phyloP scores from a whole-genome alignment of 192 early-diverging fungal genomes.

The Tieghemiomyces parasiticus region DNA sequence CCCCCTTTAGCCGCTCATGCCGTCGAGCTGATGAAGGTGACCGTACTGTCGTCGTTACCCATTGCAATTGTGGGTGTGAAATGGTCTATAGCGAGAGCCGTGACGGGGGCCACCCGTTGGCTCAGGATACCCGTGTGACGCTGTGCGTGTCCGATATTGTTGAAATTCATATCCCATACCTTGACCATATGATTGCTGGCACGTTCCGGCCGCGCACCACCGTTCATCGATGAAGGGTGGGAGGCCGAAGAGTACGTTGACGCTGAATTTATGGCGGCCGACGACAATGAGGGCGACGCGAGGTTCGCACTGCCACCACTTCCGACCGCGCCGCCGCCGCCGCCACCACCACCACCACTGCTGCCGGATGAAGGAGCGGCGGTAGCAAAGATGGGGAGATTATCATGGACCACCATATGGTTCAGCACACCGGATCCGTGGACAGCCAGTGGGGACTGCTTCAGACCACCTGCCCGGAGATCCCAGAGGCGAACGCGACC shows the following conservation, averaged over 20 bases:
- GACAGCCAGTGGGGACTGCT: slow-evolving; percentile 17
- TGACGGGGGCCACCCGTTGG: slow-evolving; percentile 3
- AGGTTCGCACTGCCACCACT: not conserved
- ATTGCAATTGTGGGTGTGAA: slow-evolving; percentile 2
- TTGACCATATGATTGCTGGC: slow-evolving; percentile 23
- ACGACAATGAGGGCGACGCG: not conserved
- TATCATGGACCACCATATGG: slow-evolving; percentile 26
- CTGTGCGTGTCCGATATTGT: slow-evolving; percentile 19
- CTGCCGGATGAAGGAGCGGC: not conserved
- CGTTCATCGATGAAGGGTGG: not conserved
- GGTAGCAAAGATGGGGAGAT: slow-evolving; percentile 17
- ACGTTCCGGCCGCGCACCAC: slow-evolving; percentile 13
- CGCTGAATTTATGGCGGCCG: not conserved
- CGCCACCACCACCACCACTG: not conserved
- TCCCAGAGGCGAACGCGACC: slow-evolving; percentile 31
- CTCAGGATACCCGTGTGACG: slow-evolving; percentile 2
- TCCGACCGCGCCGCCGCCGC: not conserved
- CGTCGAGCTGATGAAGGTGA: slow-evolving; percentile 1
- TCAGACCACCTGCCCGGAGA: slow-evolving; percentile 17
- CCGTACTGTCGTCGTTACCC: slow-evolving; percentile 7
- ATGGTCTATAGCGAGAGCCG: slow-evolving; percentile 4
- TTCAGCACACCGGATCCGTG: slow-evolving; percentile 19
- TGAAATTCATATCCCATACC: slow-evolving; percentile 28
- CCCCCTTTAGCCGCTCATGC: no score
- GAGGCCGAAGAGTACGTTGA: not conserved